These are phyloP conservation scores for Balakata baccata DNA, from an alignment of 345 rosid genomes.

Conservation along the genomic window DNA sequence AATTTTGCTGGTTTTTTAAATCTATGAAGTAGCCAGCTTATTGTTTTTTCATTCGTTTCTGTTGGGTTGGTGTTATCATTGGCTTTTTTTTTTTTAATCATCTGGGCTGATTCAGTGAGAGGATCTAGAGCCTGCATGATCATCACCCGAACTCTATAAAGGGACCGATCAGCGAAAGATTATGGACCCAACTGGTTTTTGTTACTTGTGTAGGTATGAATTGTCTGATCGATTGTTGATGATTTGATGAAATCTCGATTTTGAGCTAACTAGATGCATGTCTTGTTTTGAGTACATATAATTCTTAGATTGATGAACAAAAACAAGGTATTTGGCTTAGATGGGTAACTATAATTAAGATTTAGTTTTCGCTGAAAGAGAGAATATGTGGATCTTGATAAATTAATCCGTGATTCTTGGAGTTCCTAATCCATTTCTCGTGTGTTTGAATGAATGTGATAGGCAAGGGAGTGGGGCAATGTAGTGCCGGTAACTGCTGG, in stretches of 20 bases:
- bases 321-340: not conserved
- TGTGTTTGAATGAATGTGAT: not conserved
- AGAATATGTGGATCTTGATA: not conserved
- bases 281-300: not conserved
- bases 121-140: not conserved
- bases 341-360: not conserved
- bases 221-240: slow-evolving; percentile 1
- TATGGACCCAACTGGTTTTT: not conserved
- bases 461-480: slow-evolving; percentile 17
- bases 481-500: slow-evolving; percentile 17
- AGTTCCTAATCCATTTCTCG: not conserved
- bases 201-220: not conserved
- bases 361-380: not conserved
- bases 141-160: not conserved
- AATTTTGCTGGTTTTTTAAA: not conserved
- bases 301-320: not conserved
- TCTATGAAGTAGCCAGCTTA: no score
- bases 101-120: not conserved
- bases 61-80: no score
- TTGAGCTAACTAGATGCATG: not conserved
- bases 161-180: not conserved
- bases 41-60: no score
- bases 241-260: not conserved
- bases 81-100: not conserved
- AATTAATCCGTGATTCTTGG: not conserved